Base-by-base conservation (phyloP, 768 basidiomycete genomes). In the Pisolithus orientalis region DNA sequence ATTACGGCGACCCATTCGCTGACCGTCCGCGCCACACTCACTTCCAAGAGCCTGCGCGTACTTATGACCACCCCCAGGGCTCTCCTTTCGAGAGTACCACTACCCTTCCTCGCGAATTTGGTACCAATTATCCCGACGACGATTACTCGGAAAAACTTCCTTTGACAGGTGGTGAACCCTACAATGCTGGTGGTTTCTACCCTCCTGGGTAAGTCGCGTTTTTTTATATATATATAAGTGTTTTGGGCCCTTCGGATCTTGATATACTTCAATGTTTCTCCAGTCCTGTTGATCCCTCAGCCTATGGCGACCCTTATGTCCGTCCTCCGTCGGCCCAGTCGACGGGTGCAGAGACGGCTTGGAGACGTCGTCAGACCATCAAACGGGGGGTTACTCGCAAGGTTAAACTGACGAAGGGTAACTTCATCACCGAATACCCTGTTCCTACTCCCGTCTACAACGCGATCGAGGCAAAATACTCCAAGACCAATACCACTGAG, bases 321-420 rank as follows among this genome's bases (percentile, higher is more conserved):
- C 83, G 74, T 62, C 86, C 75, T 16, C 59, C 50, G 39, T 84
- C 83, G 17, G 67, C 82, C 0, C 72, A 75, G 17, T 77, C 80
- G 39, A 79, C 77, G 17, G 79, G 73, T 55, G 72, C 72, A 47
- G 83, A 85, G 53, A 80, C 72, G 47, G 83, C 81, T 2, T 82
- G 80, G 80, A 71, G 78, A 57, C 83, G 88, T 53, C 85, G 92
- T 51, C 92, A 95, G 69, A 92, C 89, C 31, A 89, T 94, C 70
- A 90, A 90, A 65, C 88, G 93, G 49, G 86, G 91, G 53, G 90
- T 93, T 24, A 94, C 92, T n/a, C 87, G 90, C 62, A 90, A 87
- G 65, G 88, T 98, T 74, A 89, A 90, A 67, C 84, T 97, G 57
- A 95, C 92, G 8, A 79, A 92, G 46, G 94, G 94, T 53, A 89